A percentile compares a stretch with the other conserved stretches of the same genome.
phyloP scores from a whole-genome alignment of 2,329 filamentous ascomycete genomes.

The Sarocladium strictum region DNA sequence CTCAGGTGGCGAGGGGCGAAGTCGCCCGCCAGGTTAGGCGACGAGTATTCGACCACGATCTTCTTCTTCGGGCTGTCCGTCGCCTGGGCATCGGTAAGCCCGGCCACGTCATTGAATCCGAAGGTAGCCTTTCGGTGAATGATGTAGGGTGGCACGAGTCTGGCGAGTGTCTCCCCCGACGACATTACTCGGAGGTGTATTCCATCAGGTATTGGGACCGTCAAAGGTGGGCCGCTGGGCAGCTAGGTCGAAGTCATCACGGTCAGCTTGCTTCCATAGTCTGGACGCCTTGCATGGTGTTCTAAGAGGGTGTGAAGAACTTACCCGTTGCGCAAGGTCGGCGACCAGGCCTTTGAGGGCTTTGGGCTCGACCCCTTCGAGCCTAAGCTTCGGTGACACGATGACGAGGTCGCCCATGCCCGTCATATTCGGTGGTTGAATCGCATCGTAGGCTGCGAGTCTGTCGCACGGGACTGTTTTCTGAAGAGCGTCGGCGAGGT shows the following conservation, averaged over 20 bases:
- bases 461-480: slow-evolving; percentile 17
- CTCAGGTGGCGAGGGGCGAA: slow-evolving; percentile 64
- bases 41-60: slow-evolving; percentile 66
- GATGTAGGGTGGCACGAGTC: slow-evolving; percentile 17
- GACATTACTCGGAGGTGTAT: slow-evolving; percentile 18
- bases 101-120: slow-evolving; percentile 17
- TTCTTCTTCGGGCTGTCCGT: slow-evolving; percentile 18
- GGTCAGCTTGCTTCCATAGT: background rate
- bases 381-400: slow-evolving; percentile 19
- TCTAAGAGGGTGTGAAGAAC: background rate
- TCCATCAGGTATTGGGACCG: slow-evolving; percentile 17
- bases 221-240: slow-evolving; percentile 17
- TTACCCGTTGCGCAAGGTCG: slow-evolving; percentile 17
- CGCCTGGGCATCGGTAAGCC: slow-evolving; percentile 11
- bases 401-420: slow-evolving; percentile 20
- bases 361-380: slow-evolving; percentile 11
- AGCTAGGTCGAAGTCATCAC: slow-evolving; percentile 13
- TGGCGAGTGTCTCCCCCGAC: slow-evolving; percentile 17
- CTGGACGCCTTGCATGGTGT: background rate
- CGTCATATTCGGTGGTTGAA: slow-evolving; percentile 19
- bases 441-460: slow-evolving; percentile 19
- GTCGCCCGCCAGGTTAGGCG: slow-evolving; percentile 69
- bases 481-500: slow-evolving; percentile 17
- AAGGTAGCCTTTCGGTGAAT: slow-evolving; percentile 15
- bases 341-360: slow-evolving; percentile 17